Evolutionary conservation across 768 basidiomycete genomes (phyloP).

Genomic region (Auricularia sp.): DNA sequence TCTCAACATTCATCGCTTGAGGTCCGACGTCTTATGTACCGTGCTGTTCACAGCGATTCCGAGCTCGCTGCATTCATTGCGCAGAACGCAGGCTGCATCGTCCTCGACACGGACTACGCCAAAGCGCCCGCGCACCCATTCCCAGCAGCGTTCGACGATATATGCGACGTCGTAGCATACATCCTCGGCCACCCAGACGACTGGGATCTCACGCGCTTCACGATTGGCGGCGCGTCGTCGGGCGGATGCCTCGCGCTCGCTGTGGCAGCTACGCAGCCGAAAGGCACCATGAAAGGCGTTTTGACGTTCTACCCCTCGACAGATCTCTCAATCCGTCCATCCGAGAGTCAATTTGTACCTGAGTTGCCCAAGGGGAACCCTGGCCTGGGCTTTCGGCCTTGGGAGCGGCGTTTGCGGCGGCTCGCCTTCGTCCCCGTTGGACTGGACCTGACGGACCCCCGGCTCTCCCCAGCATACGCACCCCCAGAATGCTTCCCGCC

Average conservation of each 20-base stretch:
- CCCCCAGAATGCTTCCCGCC: background rate
- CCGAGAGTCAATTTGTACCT: background rate
- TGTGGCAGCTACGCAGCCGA: background rate
- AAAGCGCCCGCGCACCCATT: conserved; percentile 7
- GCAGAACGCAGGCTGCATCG: conserved; percentile 4
- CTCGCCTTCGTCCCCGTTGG: background rate
- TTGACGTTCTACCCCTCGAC: background rate
- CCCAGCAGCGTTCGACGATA: conserved; percentile 3
- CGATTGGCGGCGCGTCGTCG: conserved; percentile 1
- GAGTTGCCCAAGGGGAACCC: background rate
- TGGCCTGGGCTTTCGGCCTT: background rate
- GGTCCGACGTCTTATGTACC: background rate
- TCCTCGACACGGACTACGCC: conserved; percentile 7
- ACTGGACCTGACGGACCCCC: background rate
- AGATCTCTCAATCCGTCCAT: background rate
- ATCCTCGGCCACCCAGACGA: background rate
- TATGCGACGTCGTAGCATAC: background rate
- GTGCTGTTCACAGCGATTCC: background rate
- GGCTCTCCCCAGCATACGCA: background rate
- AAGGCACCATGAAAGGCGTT: background rate
- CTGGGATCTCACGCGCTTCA: background rate
- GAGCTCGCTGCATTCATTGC: conserved; percentile 1
- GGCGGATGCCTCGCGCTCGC: conserved; percentile 1
- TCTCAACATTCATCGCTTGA: background rate
- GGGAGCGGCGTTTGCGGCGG: background rate